Base-by-base conservation (phyloP, 1,284 basidiomycete genomes). In the Tylopilus sp. region DNA sequence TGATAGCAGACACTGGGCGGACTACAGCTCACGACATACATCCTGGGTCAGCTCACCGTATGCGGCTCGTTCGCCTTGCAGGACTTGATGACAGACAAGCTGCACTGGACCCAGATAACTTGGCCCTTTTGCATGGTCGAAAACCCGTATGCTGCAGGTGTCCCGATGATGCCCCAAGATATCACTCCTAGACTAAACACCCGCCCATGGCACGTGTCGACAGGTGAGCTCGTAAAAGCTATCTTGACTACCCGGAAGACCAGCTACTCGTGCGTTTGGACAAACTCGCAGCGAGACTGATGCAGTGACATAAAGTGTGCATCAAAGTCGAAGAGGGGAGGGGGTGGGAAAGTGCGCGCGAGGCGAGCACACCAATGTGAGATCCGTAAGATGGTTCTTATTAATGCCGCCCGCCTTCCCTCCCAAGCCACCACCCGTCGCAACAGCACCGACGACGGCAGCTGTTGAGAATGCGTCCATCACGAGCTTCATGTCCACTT, bases 401-500 rank as follows among this genome's bases (percentile, higher is more conserved):
- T 72, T 58, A 5, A 57, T 48, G 20, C 56, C 41, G 7, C 60
- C 49, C n/a, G n/a, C n/a, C 49, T 53, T 45, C 66, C 72, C 31
- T 2, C 77, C 65, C 33, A 68, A 57, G 10, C 76, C 67, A 9
- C 66, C 72, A 25, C 67, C 61, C 9, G 76, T 59, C 0, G 93
- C 92, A 22, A 96, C 90, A 50, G 96, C 95, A 46, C 94, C 93
- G 17, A 99, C 76, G 3, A 90, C 94, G 9, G 85, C 89, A 1
- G 96, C 96, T 1, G 95, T 98, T 71, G 99, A 82, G 79, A 99
- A 99, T 7, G 95, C 96, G 70, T 99, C 96, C 11, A 97, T 99
- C 96, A 99, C 99, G n/a, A 90, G 86, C 74, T 98, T 94, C 97
- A 99, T 99, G 69, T 99, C 94, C 24, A 98, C 85, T 61, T 87